Base-by-base conservation (phyloP, 495 filamentous ascomycete species). In the Amorphotheca resinae region DNA sequence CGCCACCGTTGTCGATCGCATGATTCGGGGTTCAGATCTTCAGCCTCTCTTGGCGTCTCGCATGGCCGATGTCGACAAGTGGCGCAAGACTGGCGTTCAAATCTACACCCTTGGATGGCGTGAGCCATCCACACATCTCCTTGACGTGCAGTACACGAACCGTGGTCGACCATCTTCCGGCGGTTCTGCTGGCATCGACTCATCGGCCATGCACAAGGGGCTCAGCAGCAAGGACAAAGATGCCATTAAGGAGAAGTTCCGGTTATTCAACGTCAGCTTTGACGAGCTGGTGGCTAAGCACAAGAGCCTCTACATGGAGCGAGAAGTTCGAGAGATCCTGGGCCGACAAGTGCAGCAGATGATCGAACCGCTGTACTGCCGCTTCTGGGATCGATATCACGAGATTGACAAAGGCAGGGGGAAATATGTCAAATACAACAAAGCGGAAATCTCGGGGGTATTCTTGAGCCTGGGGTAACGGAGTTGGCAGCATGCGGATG, bases 391-490 rank as follows among this genome's bases (percentile, higher is more conserved):
- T 64, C 78, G 88, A 15, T 99, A 99, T 63, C 89, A 95, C 59
- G 91, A 96, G 66, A 72, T 95, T 51, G 93, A 96, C 63, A 95
- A 91, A 63, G 87, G 91, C 23, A 84, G 84, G 59, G 87, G 87
- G 45, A 96, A 96, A 64, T 94, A 96, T 63, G 86, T 89, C 63
- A 94, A 89, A 68, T 96, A 91, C 58, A 87, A 95, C 64, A 95
- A 95, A 64, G 71, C 69, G 14, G 61, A 60, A 1, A 71, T 79
- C 38, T 66, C 73, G 14, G 65, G 64, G 22, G 64, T 79, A 23
- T 73, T 79, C 52, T 45, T 65, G 42, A 38, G 42, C 12, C 22
- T 53, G 39, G 35, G 25, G 15, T 50, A 36, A 30, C 11, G 11
- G 18, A 6, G 41, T 5, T 18, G 14, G 22, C 25, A 8, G 11